Conservation (phyloP, 75 land plant genomes). For the Selaginella tamariscina region DNA sequence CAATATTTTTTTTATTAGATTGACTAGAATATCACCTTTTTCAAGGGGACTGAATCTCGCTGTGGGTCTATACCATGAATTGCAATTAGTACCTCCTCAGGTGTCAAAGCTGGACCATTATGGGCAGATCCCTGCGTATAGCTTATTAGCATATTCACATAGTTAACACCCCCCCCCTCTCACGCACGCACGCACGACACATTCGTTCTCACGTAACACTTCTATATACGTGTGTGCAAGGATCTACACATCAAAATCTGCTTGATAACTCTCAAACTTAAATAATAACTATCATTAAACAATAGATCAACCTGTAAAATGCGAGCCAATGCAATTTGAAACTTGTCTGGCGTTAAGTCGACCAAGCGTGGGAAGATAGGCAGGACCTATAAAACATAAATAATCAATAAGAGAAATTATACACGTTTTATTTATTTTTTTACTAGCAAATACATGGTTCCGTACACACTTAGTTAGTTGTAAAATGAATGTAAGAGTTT, state of each 20-base stretch:
- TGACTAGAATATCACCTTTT: constrained; percentile 39
- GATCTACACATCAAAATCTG: no score
- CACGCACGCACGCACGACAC: no score
- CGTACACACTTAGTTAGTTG: not conserved
- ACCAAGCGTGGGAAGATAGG: constrained; percentile 66
- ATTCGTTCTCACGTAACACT: no score
- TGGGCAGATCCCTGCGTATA: constrained; percentile 64
- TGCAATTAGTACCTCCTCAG: constrained; percentile 81
- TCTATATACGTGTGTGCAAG: no score
- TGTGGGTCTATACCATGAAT: constrained; percentile 91
- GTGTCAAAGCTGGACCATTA: constrained; percentile 61
- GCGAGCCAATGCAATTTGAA: constrained; percentile 66
- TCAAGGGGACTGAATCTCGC: constrained; percentile 68
- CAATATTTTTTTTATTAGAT: not conserved
- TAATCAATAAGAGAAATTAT: no score
- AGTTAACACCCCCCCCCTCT: no score
- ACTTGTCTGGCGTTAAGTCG: constrained; percentile 59
- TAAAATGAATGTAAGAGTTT: not conserved
- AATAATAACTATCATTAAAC: not conserved
- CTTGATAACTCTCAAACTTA: not conserved
- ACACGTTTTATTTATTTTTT: no score
- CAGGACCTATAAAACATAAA: constrained; percentile 45
- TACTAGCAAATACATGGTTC: no score
- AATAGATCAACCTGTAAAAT: constrained; percentile 44
- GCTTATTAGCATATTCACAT: no score